Conservation (phyloP, 805 yeast genomes). For the Ogataea paradorogensis region DNA sequence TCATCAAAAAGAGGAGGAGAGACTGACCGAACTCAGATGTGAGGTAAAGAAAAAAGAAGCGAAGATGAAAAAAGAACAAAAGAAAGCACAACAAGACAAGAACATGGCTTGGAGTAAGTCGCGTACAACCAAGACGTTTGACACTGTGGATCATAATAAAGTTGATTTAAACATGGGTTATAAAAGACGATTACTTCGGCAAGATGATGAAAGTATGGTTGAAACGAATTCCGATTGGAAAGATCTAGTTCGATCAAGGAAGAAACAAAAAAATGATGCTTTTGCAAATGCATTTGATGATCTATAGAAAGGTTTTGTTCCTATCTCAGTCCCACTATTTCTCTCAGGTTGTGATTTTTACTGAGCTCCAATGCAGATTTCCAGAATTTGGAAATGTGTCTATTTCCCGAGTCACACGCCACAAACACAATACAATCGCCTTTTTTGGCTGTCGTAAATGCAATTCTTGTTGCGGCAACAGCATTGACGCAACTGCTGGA, state of each 20-base stretch:
- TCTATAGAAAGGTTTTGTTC: constrained; percentile 31
- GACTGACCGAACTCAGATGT: constrained; percentile 57
- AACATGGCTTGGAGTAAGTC: constrained; percentile 79
- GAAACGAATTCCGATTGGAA: constrained; percentile 81
- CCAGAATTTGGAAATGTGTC: constrained; percentile 95
- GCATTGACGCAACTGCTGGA: constrained; percentile 93
- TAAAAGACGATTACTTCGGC: neutral
- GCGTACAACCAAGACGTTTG: constrained; percentile 34
- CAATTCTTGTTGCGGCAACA: constrained; percentile 75
- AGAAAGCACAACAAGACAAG: constrained; percentile 45
- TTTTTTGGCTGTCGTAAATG: constrained; percentile 40
- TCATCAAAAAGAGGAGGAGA: constrained; percentile 54
- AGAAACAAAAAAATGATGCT: constrained; percentile 48
- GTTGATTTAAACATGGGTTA: neutral
- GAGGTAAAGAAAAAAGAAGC: constrained; percentile 37
- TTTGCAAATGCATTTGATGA: constrained; percentile 64
- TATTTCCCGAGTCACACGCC: constrained; percentile 87
- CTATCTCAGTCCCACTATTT: neutral
- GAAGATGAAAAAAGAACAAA: constrained; percentile 38
- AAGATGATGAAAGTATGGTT: constrained; percentile 25
- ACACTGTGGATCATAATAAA: constrained; percentile 33
- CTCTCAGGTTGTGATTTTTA: neutral
- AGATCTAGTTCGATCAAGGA: constrained; percentile 64
- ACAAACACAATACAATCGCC: constrained; percentile 76
- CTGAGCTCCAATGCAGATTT: constrained; percentile 51